Evolutionary conservation across 2,329 filamentous ascomycete genomes (phyloP).

Genomic region (Cytospora mali): DNA sequence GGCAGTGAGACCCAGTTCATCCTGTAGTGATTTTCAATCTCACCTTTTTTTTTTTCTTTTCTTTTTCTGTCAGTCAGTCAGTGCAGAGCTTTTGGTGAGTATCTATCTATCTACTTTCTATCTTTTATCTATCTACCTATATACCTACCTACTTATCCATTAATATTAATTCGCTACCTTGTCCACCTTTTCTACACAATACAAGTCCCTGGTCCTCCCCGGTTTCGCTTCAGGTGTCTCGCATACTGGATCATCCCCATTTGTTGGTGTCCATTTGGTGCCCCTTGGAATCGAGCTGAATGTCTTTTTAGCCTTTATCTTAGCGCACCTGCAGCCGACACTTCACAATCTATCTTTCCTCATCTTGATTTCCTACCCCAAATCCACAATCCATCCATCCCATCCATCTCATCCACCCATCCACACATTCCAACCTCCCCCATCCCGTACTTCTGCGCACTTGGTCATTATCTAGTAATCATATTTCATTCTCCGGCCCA

Average conservation of each 20-base stretch:
- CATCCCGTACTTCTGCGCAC: not conserved
- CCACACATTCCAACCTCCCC: not conserved
- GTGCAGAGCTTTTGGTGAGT: not conserved
- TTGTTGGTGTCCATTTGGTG: conserved; percentile 17
- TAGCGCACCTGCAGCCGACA: conserved; percentile 26
- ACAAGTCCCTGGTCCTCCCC: conserved; percentile 15
- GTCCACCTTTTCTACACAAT: conserved; percentile 6
- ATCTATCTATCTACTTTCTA: not conserved
- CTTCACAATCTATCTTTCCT: conserved; percentile 18
- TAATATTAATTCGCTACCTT: conserved; percentile 11
- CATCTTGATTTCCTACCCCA: conserved; percentile 14
- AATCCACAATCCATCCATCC: conserved; percentile 15
- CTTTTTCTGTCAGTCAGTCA: not conserved
- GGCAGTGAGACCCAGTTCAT: not conserved
- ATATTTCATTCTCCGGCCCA: conserved; percentile 8
- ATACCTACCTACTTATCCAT: no score
- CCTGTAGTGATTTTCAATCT: not conserved
- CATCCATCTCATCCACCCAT: not conserved
- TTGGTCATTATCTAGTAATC: not conserved
- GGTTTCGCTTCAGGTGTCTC: conserved; percentile 25
- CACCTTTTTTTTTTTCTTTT: not conserved
- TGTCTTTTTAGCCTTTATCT: conserved; percentile 24
- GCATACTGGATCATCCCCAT: conserved; percentile 18
- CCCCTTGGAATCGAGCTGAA: conserved; percentile 28
- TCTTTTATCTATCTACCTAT: not conserved